Percentiles rank a stretch among this genome's conserved stretches.
Evolutionary conservation across 176 grass and related monocot species (phyloP).

Genomic region (Echinochloa phyllopogon): DNA sequence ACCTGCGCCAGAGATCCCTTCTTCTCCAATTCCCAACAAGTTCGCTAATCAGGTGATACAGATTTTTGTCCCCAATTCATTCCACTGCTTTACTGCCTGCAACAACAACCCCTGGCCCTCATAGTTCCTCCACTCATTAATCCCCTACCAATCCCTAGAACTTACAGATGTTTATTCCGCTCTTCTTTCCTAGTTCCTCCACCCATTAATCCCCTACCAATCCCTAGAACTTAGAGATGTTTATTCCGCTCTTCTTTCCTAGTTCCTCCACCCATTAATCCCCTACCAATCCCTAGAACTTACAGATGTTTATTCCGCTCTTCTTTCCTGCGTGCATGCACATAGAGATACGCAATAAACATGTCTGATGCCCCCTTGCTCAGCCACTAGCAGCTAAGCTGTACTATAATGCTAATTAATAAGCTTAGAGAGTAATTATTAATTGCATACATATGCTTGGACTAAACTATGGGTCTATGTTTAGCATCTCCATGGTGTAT

Average conservation of each 20-base stretch:
- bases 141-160: conserved; percentile 35
- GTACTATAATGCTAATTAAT: conserved; percentile 1
- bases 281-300: conserved; percentile 37
- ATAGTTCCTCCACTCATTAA: background rate
- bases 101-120: conserved; percentile 23
- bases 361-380: conserved; percentile 16
- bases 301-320: conserved; percentile 16
- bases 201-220: conserved; percentile 1
- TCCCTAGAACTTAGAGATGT: no score
- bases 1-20: conserved; percentile 43
- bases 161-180: conserved; percentile 11
- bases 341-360: conserved; percentile 37
- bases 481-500: conserved; percentile 40
- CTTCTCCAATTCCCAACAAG: conserved; percentile 54
- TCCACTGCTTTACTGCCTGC: background rate
- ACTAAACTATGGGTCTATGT: conserved; percentile 29
- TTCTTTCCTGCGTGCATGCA: conserved; percentile 30
- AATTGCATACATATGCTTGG: conserved; percentile 18
- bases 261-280: background rate
- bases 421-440: background rate
- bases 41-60: conserved; percentile 38
- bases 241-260: conserved; percentile 20
- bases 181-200: conserved; percentile 23
- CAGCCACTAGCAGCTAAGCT: conserved; percentile 24
- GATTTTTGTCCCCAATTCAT: conserved; percentile 39